Conservation (phyloP, 768 basidiomycete species). For the Trametes cingulata region DNA sequence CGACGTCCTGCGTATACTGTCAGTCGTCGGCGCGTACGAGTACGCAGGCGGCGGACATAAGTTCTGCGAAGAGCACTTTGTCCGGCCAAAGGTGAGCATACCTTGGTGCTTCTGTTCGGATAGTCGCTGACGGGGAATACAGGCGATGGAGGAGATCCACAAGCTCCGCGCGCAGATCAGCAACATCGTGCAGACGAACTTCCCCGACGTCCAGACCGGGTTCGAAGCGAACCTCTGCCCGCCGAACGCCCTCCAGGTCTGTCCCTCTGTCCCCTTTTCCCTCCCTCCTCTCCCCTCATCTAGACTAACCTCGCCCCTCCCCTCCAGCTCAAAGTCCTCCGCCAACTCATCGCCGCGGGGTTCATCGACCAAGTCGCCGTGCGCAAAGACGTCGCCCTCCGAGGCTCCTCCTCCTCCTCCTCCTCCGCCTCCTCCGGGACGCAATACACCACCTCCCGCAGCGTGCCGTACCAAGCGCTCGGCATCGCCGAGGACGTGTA, state of each 20-base stretch:
- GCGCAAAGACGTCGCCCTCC: constrained; percentile 80
- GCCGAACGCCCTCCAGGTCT: constrained; percentile 76
- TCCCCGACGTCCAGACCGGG: constrained; percentile 60
- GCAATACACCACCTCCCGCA: constrained; percentile 74
- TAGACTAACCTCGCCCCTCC: not conserved
- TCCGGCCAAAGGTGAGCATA: constrained; percentile 73
- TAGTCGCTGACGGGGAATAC: not conserved
- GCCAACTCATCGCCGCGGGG: constrained; percentile 83
- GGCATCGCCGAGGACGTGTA: constrained; percentile 86
- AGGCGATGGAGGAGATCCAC: constrained; percentile 99
- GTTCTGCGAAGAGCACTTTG: constrained; percentile 90
- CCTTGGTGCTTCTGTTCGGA: not conserved
- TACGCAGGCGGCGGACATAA: constrained; percentile 77
- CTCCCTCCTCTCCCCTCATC: constrained; percentile 6
- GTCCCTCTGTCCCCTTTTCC: not conserved
- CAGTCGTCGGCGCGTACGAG: constrained; percentile 96
- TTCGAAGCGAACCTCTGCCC: constrained; percentile 70
- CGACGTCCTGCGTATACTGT: constrained; percentile 85
- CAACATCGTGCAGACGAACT: constrained; percentile 79
- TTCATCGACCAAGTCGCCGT: constrained; percentile 97
- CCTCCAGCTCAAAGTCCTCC: constrained; percentile 79
- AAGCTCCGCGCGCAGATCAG: constrained; percentile 90
- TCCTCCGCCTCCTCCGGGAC: constrained; percentile 52
- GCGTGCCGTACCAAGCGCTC: constrained; percentile 80
- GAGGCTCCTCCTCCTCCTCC: too few species aligned